Evolutionary conservation across 805 yeast genomes (phyloP).

Genomic region (Sugiyamaella mastotermitis): DNA sequence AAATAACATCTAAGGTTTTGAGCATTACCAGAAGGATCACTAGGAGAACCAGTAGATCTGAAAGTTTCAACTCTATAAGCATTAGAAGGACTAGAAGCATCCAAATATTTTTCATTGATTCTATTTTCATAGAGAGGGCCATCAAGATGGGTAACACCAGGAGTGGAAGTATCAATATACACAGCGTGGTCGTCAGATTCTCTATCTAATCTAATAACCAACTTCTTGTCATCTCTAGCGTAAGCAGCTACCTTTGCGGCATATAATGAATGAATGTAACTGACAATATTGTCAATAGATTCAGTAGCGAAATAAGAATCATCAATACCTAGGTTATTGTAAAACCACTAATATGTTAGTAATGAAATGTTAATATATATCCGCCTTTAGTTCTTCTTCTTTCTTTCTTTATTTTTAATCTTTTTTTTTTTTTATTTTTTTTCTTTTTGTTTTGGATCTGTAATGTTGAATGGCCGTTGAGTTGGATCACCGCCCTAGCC

Average conservation of each 20-base stretch:
- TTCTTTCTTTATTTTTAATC: too few species aligned
- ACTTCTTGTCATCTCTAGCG: constrained; percentile 51
- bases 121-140: constrained; percentile 56
- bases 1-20: constrained; percentile 67
- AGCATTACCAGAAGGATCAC: constrained; percentile 30
- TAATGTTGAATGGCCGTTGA: background rate
- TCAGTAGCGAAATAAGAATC: constrained; percentile 89
- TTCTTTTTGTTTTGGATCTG: constrained; percentile 1
- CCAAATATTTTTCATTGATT: constrained; percentile 74
- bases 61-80: constrained; percentile 74
- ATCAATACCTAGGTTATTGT: constrained; percentile 80
- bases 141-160: constrained; percentile 41
- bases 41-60: constrained; percentile 40
- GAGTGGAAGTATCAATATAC: constrained; percentile 69
- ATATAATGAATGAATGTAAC: constrained; percentile 81
- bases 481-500: background rate
- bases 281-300: constrained; percentile 69
- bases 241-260: constrained; percentile 90
- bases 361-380: background rate
- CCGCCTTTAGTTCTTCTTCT: background rate
- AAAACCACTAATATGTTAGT: constrained; percentile 55
- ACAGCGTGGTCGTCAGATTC: constrained; percentile 84
- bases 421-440: too few species aligned
- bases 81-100: constrained; percentile 29
- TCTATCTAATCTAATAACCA: constrained; percentile 70